A percentile compares a stretch with the other conserved stretches of the same genome.
Evolutionary conservation across 2,329 filamentous ascomycete genomes (phyloP).

Genomic region (Rutstroemia sydowiana): DNA sequence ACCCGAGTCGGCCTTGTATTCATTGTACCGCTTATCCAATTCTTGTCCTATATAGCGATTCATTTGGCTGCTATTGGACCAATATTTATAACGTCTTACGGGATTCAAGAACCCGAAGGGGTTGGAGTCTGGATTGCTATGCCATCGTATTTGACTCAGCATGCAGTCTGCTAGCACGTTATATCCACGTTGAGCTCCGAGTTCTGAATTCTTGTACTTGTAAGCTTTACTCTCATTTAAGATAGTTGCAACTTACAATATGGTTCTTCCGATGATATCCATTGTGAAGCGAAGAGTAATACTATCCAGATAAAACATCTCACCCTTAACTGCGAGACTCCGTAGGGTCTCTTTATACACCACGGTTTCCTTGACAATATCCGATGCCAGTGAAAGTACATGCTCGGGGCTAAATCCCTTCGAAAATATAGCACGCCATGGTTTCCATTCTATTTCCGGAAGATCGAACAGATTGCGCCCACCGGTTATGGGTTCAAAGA

Average conservation of each 20-base stretch:
- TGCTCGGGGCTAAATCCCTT: slow-evolving; percentile 17
- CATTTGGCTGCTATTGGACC: slow-evolving; percentile 16
- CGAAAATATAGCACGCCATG: slow-evolving; percentile 18
- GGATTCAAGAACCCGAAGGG: not conserved
- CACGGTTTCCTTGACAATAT: slow-evolving; percentile 10
- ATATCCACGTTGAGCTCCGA: not conserved
- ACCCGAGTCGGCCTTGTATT: not conserved
- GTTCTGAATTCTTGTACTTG: slow-evolving; percentile 1
- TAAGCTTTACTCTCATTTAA: not conserved
- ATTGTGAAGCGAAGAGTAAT: slow-evolving; percentile 18
- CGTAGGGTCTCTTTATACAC: slow-evolving; percentile 10
- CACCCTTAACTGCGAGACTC: slow-evolving; percentile 14
- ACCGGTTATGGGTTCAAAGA: slow-evolving; percentile 13
- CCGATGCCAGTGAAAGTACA: slow-evolving; percentile 5
- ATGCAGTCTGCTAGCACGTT: slow-evolving; percentile 14
- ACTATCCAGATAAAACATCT: slow-evolving; percentile 16
- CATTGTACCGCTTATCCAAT: slow-evolving; percentile 17
- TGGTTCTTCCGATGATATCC: slow-evolving; percentile 17
- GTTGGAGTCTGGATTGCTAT: slow-evolving; percentile 13
- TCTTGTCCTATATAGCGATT: slow-evolving; percentile 17
- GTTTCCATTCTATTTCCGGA: slow-evolving; percentile 20
- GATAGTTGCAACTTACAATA: not conserved
- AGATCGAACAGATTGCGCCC: slow-evolving; percentile 15
- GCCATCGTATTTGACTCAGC: slow-evolving; percentile 17
- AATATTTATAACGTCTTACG: slow-evolving; percentile 11